These are phyloP conservation scores for Neonectria hederae DNA, from an alignment of 2,329 filamentous ascomycete genomes.

Conservation along the genomic window DNA sequence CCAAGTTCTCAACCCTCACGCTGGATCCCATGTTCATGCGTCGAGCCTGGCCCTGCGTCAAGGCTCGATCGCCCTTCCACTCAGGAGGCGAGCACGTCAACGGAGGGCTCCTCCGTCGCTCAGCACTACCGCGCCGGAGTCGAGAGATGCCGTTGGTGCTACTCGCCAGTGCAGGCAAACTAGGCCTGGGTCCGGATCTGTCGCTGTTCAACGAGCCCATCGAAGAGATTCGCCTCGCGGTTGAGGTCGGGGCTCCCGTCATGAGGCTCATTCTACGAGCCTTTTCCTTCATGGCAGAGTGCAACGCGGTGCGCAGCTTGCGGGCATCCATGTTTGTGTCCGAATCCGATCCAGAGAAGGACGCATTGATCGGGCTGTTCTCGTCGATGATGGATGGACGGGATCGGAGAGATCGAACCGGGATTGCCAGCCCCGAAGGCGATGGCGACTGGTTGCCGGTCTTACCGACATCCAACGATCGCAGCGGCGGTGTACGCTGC, in stretches of 20 bases:
- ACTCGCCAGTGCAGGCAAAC: conserved; percentile 58
- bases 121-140: conserved; percentile 59
- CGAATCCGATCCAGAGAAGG: conserved; percentile 56
- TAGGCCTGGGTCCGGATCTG: conserved; percentile 42
- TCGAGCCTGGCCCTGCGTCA: conserved; percentile 65
- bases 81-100: conserved; percentile 62
- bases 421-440: conserved; percentile 45
- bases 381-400: conserved; percentile 57
- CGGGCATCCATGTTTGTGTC: conserved; percentile 63
- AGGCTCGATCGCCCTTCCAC: conserved; percentile 48
- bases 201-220: conserved; percentile 50
- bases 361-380: conserved; percentile 58
- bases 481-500: conserved; percentile 54
- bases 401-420: conserved; percentile 45
- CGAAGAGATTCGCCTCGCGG: conserved; percentile 57
- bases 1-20: conserved; percentile 44
- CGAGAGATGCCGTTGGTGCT: conserved; percentile 66
- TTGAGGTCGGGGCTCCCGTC: conserved; percentile 48
- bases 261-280: conserved; percentile 53
- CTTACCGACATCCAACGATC: conserved; percentile 60
- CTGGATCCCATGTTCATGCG: conserved; percentile 65
- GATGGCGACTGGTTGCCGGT: conserved; percentile 62
- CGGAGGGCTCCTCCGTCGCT: conserved; percentile 63
- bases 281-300: conserved; percentile 60
- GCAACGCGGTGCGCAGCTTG: conserved; percentile 65